Evolutionary conservation across 805 yeast genomes (phyloP).

Genomic region (Pichia heedii): DNA sequence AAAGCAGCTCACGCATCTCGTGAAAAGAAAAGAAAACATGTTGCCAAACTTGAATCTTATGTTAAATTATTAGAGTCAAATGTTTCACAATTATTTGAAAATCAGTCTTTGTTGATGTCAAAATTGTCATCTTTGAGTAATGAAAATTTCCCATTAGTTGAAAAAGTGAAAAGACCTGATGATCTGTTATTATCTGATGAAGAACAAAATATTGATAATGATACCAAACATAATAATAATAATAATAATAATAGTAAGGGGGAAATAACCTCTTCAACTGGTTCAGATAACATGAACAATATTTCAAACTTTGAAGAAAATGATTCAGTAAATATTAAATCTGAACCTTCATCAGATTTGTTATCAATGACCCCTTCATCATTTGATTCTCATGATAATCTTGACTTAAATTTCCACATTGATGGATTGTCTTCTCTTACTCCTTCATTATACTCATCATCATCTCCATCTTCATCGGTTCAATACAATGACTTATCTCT

Average conservation of each 20-base stretch:
- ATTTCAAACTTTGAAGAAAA: neutral
- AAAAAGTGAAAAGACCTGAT: conserved; percentile 18
- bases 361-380: neutral
- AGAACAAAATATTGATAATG: conserved; percentile 7
- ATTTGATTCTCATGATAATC: neutral
- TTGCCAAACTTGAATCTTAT: conserved; percentile 70
- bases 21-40: conserved; percentile 89
- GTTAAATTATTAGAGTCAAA: conserved; percentile 34
- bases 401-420: neutral
- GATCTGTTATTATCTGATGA: conserved; percentile 19
- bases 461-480: neutral
- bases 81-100: conserved; percentile 9
- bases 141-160: conserved; percentile 8
- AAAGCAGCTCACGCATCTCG: conserved; percentile 97
- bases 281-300: too few species aligned
- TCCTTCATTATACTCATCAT: neutral
- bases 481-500: neutral
- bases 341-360: neutral
- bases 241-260: too few species aligned
- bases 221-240: neutral
- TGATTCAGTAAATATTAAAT: neutral
- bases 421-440: neutral
- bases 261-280: too few species aligned
- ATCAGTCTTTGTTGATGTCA: conserved; percentile 14
- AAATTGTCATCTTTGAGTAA: conserved; percentile 10